Evolutionary conservation across 2,329 filamentous ascomycete species (phyloP), one percentile per base, ranked within the genome.

Genomic region (Verruconis gallopava): DNA sequence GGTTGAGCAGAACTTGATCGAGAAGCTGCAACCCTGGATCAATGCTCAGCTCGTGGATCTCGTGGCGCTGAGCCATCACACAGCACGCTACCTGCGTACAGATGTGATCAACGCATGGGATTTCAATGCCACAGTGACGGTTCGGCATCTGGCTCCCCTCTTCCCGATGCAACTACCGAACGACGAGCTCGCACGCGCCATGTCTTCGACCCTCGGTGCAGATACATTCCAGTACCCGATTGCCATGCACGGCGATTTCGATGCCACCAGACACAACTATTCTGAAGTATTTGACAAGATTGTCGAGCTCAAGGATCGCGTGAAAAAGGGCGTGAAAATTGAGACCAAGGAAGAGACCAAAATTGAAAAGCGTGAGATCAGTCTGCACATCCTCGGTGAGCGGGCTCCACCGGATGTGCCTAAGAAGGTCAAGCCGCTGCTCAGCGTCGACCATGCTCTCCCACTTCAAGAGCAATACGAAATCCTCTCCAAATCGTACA

Each of bases 381-480:
- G 20, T 20, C 15, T 44, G 2, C 42, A 44, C 28, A 25, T 44
- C 42, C 18, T 44, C 5, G 42, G 42, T 5, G 33, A 40, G 12
- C 37, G 38, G 46, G 44, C 38, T 45, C 25, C 40, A 15, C 40
- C 40, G 4, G 13, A 36, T 3, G 21, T 42, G 25, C 46, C 30
- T 42, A 5, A 30, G 14, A 2, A 25, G 3, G 6, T 42, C 6
- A 21, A 5, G 12, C 2, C 3, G 11, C 11, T 54, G 20, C 50
- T 56, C 12, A 44, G 48, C 6, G 54, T 55, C 40, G 49, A 55
- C 21, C 49, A 52, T 18, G 40, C 42, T 3, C 46, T 55, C 13
- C 43, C 46, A 25, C 55, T 54, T 44, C 53, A 55, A n/a, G 48
- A 51, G 6, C 54, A 51, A 38, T 55, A 55, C 44, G 42, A 39